Evolutionary conservation across 176 grass and related monocot species (phyloP).

Genomic region (Miscanthus lutarioriparius): DNA sequence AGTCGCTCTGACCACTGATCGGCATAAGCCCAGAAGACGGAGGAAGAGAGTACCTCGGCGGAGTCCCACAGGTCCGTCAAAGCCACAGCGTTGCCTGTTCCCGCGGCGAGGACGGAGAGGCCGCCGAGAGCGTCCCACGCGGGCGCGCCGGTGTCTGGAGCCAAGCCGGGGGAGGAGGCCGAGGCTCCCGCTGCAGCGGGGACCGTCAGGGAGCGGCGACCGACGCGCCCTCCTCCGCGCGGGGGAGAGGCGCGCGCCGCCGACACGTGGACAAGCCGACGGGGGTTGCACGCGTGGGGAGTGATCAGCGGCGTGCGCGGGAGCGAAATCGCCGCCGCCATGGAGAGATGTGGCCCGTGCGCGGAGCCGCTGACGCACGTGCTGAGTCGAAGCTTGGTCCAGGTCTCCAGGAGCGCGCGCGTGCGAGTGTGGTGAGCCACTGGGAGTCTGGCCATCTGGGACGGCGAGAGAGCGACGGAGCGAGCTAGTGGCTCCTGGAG

Average conservation of each 20-base stretch:
- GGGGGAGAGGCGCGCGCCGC: not conserved
- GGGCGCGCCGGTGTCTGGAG: constrained; percentile 1
- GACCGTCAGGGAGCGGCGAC: not conserved
- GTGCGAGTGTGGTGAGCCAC: not conserved
- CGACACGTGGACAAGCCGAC: not conserved
- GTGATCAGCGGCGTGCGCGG: not conserved
- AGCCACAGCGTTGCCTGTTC: constrained; percentile 50
- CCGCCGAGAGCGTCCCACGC: constrained; percentile 52
- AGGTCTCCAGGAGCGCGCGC: not conserved
- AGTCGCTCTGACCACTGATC: not conserved
- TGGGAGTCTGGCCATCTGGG: not conserved
- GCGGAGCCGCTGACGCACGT: not conserved
- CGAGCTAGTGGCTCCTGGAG: not conserved
- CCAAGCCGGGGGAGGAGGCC: not conserved
- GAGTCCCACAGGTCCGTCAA: constrained; percentile 74
- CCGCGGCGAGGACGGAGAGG: constrained; percentile 52
- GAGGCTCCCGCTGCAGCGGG: constrained; percentile 12
- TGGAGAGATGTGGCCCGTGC: not conserved
- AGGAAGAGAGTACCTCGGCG: constrained; percentile 39
- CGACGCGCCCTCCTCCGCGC: not conserved
- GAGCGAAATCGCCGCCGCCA: constrained; percentile 40
- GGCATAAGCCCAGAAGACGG: not conserved
- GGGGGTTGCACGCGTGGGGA: not conserved
- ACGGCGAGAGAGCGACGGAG: not conserved
- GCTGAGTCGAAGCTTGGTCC: not conserved